phyloP scores from a whole-genome alignment of 1,284 basidiomycete species.

The Heterobasidion annosum region DNA sequence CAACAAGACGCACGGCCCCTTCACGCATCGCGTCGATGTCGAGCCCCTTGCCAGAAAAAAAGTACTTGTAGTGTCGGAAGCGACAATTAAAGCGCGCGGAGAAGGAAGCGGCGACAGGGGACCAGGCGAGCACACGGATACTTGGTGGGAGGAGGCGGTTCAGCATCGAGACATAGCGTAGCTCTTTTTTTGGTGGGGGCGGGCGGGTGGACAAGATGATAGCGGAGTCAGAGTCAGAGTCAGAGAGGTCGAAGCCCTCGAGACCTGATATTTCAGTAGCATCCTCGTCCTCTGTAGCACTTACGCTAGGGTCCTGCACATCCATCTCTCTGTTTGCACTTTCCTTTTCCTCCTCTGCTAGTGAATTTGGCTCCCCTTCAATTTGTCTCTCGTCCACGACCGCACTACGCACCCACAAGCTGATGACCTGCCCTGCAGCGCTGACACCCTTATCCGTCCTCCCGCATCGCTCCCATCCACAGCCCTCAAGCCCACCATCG shows the following conservation, averaged over 20 bases:
- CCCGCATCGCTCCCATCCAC: conserved; percentile 88
- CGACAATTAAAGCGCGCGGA: conserved; percentile 86
- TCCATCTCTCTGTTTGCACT: conserved; percentile 20
- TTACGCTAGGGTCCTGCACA: not conserved
- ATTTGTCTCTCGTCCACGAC: conserved; percentile 9
- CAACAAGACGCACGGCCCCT: conserved; percentile 67
- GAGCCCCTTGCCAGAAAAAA: conserved; percentile 51
- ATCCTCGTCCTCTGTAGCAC: conserved; percentile 1
- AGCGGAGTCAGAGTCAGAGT: conserved; percentile 17
- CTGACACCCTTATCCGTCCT: conserved; percentile 94
- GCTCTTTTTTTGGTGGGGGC: conserved; percentile 35
- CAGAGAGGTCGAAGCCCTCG: conserved; percentile 12
- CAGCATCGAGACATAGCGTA: conserved; percentile 74
- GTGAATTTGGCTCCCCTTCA: not conserved
- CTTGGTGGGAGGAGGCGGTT: conserved; percentile 89
- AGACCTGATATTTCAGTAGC: conserved; percentile 13
- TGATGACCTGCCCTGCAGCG: conserved; percentile 90
- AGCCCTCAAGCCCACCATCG: conserved; percentile 70
- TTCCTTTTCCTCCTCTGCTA: not conserved
- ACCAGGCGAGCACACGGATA: conserved; percentile 93
- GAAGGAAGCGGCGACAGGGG: conserved; percentile 75
- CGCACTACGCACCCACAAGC: conserved; percentile 65
- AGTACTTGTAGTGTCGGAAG: conserved; percentile 96
- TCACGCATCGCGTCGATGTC: conserved; percentile 73
- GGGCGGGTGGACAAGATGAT: conserved; percentile 6